Evolutionary conservation across 2,329 filamentous ascomycete species (phyloP).

Genomic region (Paracoccidioides brasiliensis): DNA sequence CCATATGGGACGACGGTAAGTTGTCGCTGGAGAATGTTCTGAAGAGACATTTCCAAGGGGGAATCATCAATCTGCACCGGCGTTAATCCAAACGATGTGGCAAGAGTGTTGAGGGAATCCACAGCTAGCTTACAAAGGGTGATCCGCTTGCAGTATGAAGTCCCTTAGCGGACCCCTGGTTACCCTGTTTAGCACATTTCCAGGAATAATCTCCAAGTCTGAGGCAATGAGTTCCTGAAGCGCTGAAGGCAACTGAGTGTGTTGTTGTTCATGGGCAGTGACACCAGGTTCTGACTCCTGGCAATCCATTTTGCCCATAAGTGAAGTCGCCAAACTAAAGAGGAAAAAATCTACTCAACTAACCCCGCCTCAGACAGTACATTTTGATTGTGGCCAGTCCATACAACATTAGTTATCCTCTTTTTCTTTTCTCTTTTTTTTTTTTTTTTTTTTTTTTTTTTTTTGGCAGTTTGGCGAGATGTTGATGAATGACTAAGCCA

Average conservation of each 20-base stretch:
- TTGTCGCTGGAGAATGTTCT: conserved; percentile 28
- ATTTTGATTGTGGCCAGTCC: too few relatives aligned
- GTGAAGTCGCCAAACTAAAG: not conserved
- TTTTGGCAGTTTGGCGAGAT: not conserved
- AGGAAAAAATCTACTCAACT: not conserved
- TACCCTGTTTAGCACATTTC: conserved; percentile 22
- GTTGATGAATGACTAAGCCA: not conserved
- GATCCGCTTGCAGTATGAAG: conserved; percentile 20
- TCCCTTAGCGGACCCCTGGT: conserved; percentile 24
- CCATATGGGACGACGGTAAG: conserved; percentile 28
- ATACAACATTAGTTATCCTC: too few relatives aligned
- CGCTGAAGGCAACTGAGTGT: not conserved
- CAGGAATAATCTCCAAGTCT: conserved; percentile 20
- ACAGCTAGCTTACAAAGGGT: conserved; percentile 19
- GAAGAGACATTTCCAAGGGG: conserved; percentile 29
- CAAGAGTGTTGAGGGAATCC: not conserved
- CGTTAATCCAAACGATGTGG: not conserved
- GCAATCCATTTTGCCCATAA: not conserved
- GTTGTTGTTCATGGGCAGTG: not conserved
- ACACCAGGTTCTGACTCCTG: not conserved
- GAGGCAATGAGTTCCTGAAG: not conserved
- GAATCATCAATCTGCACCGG: not conserved
- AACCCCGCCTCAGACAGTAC: too few relatives aligned
- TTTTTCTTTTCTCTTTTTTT: too few relatives aligned
- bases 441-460: too few relatives aligned